phyloP scores from a whole-genome alignment of 192 early-diverging fungal species.

The Thoreauomyces humboldtii region DNA sequence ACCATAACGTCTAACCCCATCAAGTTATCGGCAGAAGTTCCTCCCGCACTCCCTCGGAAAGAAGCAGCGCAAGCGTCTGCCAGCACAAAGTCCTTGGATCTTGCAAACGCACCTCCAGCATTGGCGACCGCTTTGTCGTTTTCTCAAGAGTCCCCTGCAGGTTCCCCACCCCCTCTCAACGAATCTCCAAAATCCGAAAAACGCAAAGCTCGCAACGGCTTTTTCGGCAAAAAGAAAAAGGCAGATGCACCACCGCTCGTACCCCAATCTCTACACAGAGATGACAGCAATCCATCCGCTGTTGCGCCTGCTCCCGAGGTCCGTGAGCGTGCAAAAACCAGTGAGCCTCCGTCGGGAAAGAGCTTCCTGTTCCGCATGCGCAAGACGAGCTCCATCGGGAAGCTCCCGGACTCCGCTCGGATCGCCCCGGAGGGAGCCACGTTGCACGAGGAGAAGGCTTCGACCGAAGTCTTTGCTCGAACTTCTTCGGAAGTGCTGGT shows the following conservation, averaged over 20 bases:
- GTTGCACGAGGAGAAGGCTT: slow-evolving; percentile 1
- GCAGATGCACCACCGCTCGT: not conserved
- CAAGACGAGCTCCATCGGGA: not conserved
- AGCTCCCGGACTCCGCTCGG: not conserved
- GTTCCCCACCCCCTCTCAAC: too few species aligned
- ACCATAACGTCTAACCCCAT: too few species aligned
- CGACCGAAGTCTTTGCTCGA: not conserved
- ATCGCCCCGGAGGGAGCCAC: not conserved
- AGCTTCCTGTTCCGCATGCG: slow-evolving; percentile 7
- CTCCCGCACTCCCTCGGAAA: too few species aligned
- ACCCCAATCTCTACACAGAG: slow-evolving; percentile 7
- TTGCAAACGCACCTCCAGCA: too few species aligned
- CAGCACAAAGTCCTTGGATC: too few species aligned
- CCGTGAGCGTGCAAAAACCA: not conserved
- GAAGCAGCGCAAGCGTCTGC: too few species aligned
- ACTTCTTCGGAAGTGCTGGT: not conserved
- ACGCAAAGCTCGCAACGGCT: not conserved
- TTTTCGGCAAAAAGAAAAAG: slow-evolving; percentile 5
- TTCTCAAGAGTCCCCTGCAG: too few species aligned
- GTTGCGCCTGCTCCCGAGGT: not conserved
- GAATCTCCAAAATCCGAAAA: slow-evolving; percentile 10
- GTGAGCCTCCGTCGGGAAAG: slow-evolving; percentile 1
- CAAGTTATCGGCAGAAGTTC: too few species aligned
- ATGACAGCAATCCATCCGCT: not conserved
- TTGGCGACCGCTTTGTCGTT: too few species aligned